Conservation (phyloP, 2,329 filamentous ascomycete species). For the Claviceps cyperi region DNA sequence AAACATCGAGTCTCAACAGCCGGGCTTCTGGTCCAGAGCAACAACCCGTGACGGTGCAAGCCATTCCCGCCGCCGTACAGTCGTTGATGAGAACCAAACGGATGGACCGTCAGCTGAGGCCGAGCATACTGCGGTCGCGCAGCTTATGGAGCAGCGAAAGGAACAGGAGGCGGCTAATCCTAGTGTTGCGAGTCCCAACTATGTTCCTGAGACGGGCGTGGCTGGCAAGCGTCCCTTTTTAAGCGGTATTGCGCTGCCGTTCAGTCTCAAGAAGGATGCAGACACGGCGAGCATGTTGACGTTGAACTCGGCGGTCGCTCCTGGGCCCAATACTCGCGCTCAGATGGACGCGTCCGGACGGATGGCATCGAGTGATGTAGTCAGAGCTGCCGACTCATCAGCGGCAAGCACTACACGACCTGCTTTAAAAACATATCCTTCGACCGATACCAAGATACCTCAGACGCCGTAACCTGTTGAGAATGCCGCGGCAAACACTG, state of each 20-base stretch:
- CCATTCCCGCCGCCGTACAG: slow-evolving; percentile 29
- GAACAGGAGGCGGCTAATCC: slow-evolving; percentile 24
- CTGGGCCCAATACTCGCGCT: slow-evolving; percentile 14
- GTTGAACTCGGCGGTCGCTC: slow-evolving; percentile 30
- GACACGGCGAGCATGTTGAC: slow-evolving; percentile 60
- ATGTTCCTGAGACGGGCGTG: slow-evolving; percentile 32
- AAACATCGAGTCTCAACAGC: slow-evolving; percentile 26
- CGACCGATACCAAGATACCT: slow-evolving; percentile 30
- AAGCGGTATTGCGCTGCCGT: slow-evolving; percentile 58
- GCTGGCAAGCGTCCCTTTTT: slow-evolving; percentile 51
- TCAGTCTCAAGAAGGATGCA: slow-evolving; percentile 49
- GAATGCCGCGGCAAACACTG: background rate
- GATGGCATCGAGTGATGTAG: slow-evolving; percentile 1
- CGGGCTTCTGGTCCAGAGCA: slow-evolving; percentile 9
- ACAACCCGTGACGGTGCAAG: slow-evolving; percentile 17
- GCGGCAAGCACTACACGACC: slow-evolving; percentile 17
- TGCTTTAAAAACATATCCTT: slow-evolving; percentile 33
- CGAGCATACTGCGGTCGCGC: slow-evolving; percentile 28
- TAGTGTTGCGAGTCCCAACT: slow-evolving; percentile 29
- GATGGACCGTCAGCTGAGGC: slow-evolving; percentile 15
- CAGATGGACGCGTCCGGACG: slow-evolving; percentile 1
- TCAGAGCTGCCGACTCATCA: slow-evolving; percentile 5
- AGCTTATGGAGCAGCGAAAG: slow-evolving; percentile 28
- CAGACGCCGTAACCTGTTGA: slow-evolving; percentile 9
- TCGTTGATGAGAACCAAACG: slow-evolving; percentile 38